A percentile compares a stretch with the other conserved stretches of the same genome.
Evolutionary conservation across 495 filamentous ascomycete genomes (phyloP).

Genomic region (Peziza echinospora): DNA sequence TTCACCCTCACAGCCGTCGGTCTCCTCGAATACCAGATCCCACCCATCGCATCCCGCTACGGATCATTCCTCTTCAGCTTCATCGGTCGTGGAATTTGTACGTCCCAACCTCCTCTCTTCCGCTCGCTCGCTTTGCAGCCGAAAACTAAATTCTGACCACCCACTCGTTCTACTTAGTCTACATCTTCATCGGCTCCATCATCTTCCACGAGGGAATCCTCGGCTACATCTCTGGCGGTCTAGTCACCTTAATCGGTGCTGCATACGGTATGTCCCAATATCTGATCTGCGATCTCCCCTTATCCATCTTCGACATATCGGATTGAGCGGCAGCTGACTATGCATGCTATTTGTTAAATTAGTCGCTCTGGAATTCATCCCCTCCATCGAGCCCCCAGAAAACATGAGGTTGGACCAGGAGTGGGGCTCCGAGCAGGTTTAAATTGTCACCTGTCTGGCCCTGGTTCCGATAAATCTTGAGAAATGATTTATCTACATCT

Average conservation of each 20-base stretch:
- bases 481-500: no score
- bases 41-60: constrained; percentile 76
- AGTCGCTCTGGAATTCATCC: constrained; percentile 71
- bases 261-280: constrained; percentile 41
- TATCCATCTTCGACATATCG: no score
- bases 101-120: constrained; percentile 21
- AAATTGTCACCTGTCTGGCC: no score
- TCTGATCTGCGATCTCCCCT: no score
- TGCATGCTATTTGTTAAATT: no score
- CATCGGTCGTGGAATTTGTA: constrained; percentile 84
- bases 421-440: constrained; percentile 19
- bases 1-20: constrained; percentile 28
- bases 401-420: constrained; percentile 64
- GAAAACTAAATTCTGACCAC: not conserved
- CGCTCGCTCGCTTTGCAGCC: not conserved
- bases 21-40: constrained; percentile 80
- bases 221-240: constrained; percentile 41
- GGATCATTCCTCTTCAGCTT: constrained; percentile 96
- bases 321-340: no score
- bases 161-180: constrained; percentile 36
- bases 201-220: constrained; percentile 40
- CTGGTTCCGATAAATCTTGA: no score
- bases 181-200: constrained; percentile 83
- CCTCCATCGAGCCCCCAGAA: constrained; percentile 85
- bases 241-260: constrained; percentile 56